These are phyloP conservation scores for Stipa capillata DNA, from an alignment of 176 grass and related monocot species.

Conservation along the genomic window DNA sequence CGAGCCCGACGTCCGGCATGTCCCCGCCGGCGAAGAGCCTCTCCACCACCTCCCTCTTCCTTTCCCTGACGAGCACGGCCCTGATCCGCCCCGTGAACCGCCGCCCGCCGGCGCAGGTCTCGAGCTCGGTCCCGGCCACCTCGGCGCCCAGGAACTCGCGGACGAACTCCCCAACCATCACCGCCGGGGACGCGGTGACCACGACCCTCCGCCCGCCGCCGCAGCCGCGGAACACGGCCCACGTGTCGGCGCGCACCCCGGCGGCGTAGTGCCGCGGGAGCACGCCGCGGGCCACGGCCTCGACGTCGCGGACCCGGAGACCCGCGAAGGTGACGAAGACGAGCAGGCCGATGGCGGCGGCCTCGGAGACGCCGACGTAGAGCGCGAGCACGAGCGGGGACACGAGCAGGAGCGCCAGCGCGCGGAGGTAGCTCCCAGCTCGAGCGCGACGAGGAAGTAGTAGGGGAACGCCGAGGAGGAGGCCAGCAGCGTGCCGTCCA, in stretches of 20 bases:
- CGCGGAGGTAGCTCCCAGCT: constrained; percentile 66
- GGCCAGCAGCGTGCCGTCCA: constrained; percentile 72
- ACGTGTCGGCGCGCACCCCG: constrained; percentile 69
- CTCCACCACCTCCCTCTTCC: constrained; percentile 50
- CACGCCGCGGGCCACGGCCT: constrained; percentile 56
- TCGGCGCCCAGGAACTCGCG: constrained; percentile 55
- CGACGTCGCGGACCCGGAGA: constrained; percentile 41
- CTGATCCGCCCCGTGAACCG: constrained; percentile 45
- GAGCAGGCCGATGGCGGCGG: constrained; percentile 64
- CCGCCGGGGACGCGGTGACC: constrained; percentile 62
- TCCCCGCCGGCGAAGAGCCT: constrained; percentile 23
- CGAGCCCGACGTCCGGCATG: constrained; percentile 68
- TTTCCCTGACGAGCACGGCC: constrained; percentile 51
- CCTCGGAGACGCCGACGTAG: constrained; percentile 61
- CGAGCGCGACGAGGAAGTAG: constrained; percentile 80
- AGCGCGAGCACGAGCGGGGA: constrained; percentile 54
- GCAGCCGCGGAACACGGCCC: constrained; percentile 54
- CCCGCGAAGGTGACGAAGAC: constrained; percentile 65
- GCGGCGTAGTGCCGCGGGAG: constrained; percentile 78
- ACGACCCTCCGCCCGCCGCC: constrained; percentile 33
- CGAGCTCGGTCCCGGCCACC: constrained; percentile 66
- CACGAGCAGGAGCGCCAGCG: constrained; percentile 31
- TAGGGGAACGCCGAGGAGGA: constrained; percentile 85
- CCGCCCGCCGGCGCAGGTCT: constrained; percentile 10
- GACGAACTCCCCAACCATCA: constrained; percentile 66